Percentiles rank a stretch among this genome's conserved stretches.
phyloP scores from a whole-genome alignment of 192 early-diverging fungal species.

The Backusella westeae region DNA sequence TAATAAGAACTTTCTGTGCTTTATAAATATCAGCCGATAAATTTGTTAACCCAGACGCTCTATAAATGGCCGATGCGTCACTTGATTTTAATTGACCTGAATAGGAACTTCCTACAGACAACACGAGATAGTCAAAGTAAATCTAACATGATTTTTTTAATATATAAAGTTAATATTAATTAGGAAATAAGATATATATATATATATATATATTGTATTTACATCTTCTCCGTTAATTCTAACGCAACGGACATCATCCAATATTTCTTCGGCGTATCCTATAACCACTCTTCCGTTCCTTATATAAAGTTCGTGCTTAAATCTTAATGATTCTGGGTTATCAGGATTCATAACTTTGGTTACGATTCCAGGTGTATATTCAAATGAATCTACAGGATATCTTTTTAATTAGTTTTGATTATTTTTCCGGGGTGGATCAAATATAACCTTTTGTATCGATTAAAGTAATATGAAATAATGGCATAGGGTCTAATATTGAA shows the following conservation, averaged over 20 bases:
- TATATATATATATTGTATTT: not conserved
- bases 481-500: slow-evolving; percentile 34
- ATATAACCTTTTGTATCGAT: slow-evolving; percentile 38
- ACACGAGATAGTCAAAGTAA: slow-evolving; percentile 36
- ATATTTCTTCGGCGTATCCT: slow-evolving; percentile 27
- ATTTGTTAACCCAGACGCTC: slow-evolving; percentile 16
- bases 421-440: not conserved
- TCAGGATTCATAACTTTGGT: slow-evolving; percentile 21
- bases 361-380: slow-evolving; percentile 33
- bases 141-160: slow-evolving; percentile 17
- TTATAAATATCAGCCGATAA: slow-evolving; percentile 10
- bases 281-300: slow-evolving; percentile 34
- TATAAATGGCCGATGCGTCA: slow-evolving; percentile 33
- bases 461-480: slow-evolving; percentile 30
- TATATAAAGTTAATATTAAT: not conserved
- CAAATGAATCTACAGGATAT: slow-evolving; percentile 30
- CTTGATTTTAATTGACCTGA: slow-evolving; percentile 28
- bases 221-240: slow-evolving; percentile 28
- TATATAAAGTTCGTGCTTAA: slow-evolving; percentile 29
- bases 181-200: not conserved
- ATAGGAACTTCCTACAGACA: slow-evolving; percentile 33
- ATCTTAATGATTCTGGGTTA: slow-evolving; percentile 15
- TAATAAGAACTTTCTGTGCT: slow-evolving; percentile 32
- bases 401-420: not conserved
- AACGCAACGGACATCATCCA: slow-evolving; percentile 9